These are phyloP conservation scores for Euphorbia celastroides DNA, from an alignment of 441 rosid genomes.

Conservation along the genomic window DNA sequence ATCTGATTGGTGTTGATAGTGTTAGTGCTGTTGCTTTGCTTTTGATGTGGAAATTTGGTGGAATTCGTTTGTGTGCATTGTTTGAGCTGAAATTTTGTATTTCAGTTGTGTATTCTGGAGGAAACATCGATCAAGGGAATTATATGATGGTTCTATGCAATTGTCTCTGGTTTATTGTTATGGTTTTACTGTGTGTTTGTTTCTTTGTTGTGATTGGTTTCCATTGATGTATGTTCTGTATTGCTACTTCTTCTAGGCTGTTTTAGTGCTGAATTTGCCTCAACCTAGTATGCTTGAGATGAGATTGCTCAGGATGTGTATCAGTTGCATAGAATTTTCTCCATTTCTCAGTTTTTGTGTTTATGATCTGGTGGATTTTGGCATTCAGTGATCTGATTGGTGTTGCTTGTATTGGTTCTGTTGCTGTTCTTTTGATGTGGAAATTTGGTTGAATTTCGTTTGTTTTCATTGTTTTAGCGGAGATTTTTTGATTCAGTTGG, in stretches of 20 bases:
- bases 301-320: constrained; percentile 7
- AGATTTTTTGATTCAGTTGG: constrained; percentile 3
- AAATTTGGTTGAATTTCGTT: not conserved
- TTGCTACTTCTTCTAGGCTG: not conserved
- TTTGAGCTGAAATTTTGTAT: constrained; percentile 12
- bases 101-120: not conserved
- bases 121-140: not conserved
- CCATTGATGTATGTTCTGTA: constrained; percentile 5
- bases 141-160: not conserved
- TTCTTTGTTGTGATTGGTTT: not conserved
- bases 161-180: not conserved
- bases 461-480: constrained; percentile 2
- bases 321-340: constrained; percentile 11
- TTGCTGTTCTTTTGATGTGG: not conserved
- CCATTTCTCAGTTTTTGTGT: no score
- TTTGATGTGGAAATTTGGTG: not conserved
- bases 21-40: not conserved
- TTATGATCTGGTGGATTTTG: no score
- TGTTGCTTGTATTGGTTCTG: not conserved
- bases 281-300: constrained; percentile 26
- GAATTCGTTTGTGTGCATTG: not conserved
- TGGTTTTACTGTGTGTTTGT: not conserved
- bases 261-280: constrained; percentile 12
- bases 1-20: constrained; percentile 13
- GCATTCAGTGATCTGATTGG: constrained; percentile 17